These are phyloP conservation scores for Globisporangium lucens DNA, from an alignment of 352 stramenopile genomes.

Conservation along the genomic window DNA sequence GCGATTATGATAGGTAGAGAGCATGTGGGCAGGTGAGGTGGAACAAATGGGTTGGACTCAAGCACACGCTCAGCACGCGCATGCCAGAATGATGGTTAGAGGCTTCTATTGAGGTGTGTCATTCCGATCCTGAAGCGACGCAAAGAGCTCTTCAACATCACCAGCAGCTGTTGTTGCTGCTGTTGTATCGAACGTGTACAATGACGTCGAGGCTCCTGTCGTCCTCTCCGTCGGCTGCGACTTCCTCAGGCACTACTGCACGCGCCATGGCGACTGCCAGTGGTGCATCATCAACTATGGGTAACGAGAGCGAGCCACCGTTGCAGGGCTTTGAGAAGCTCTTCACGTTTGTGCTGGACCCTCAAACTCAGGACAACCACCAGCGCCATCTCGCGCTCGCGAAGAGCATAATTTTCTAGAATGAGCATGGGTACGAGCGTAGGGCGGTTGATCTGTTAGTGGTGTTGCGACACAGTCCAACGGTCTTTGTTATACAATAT, in stretches of 20 bases:
- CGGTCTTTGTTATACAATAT: not conserved
- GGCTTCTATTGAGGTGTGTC: slow-evolving; percentile 5
- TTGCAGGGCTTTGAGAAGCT: slow-evolving; percentile 62
- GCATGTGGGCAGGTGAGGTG: not conserved
- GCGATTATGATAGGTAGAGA: slow-evolving; percentile 7
- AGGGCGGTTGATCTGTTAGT: not conserved
- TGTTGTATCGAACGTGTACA: not conserved
- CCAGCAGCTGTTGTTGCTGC: not conserved
- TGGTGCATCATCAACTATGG: not conserved
- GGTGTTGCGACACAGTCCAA: not conserved
- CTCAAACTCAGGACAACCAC: slow-evolving; percentile 63
- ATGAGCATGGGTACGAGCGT: slow-evolving; percentile 48
- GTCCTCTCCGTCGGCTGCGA: not conserved
- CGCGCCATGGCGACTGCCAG: not conserved
- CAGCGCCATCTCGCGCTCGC: slow-evolving; percentile 67
- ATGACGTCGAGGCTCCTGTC: slow-evolving; percentile 13
- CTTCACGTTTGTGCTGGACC: slow-evolving; percentile 53
- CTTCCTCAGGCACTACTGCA: not conserved
- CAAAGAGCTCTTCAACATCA: slow-evolving; percentile 1
- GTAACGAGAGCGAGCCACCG: slow-evolving; percentile 18
- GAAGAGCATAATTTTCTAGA: slow-evolving; percentile 76
- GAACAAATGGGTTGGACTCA: slow-evolving; percentile 14
- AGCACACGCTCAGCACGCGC: slow-evolving; percentile 4
- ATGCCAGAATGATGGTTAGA: not conserved
- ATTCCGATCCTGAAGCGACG: slow-evolving; percentile 17